A percentile compares a stretch with the other conserved stretches of the same genome.
Conservation (phyloP, 169 alveolate species). For the Eimeria acervulina region DNA sequence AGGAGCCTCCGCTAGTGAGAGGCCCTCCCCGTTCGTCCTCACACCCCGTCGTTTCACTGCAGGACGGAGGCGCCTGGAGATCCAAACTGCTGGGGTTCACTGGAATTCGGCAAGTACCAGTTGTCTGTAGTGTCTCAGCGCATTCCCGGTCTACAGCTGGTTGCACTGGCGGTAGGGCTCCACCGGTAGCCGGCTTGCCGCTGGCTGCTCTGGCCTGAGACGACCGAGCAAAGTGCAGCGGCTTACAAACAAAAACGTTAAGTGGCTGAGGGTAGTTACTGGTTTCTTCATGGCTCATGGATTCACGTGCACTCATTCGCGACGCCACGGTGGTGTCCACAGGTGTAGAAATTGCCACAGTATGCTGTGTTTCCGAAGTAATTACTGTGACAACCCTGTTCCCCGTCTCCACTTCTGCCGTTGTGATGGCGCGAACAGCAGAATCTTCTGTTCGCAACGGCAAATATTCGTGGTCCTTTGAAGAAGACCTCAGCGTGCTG, state of each 20-base stretch:
- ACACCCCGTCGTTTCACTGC: neutral
- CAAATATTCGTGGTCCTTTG: neutral
- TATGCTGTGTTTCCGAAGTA: slow-evolving; percentile 25
- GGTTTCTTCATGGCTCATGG: neutral
- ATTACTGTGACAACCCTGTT: neutral
- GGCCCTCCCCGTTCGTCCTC: neutral
- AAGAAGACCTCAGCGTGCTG: neutral
- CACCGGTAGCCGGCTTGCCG: neutral
- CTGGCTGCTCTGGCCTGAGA: neutral
- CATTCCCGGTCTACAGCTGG: neutral
- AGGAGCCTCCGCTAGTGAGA: neutral
- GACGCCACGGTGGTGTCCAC: neutral
- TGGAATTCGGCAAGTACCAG: neutral
- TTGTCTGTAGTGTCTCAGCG: neutral
- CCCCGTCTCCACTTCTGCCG: neutral
- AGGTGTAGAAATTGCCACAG: slow-evolving; percentile 24
- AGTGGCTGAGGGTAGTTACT: neutral
- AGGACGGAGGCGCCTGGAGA: neutral
- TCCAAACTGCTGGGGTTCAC: neutral
- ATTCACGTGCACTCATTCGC: neutral
- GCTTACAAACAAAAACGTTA: slow-evolving; percentile 13
- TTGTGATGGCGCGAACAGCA: slow-evolving; percentile 3
- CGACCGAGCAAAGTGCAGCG: neutral
- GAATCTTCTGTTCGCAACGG: slow-evolving; percentile 1
- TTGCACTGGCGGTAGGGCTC: neutral